Conservation (phyloP, 805 yeast species). For the Kuraishia borneana region DNA sequence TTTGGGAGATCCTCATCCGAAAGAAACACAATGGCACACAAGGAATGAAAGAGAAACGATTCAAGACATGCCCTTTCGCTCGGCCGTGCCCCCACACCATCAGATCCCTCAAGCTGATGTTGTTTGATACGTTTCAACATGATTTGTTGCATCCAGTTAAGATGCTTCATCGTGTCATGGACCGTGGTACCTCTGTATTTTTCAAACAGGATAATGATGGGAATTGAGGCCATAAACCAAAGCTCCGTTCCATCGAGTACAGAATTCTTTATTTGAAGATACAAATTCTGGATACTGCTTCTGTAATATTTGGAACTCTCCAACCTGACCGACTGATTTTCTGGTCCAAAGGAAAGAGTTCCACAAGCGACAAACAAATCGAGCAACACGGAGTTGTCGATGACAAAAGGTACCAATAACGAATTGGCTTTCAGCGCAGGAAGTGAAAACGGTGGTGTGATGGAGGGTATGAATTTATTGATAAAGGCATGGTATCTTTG, state of each 20-base stretch:
- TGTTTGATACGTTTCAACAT: neutral
- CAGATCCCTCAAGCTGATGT: neutral
- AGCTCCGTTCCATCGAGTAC: neutral
- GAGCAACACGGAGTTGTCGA: neutral
- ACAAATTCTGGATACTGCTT: neutral
- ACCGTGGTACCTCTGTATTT: neutral
- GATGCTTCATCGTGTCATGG: neutral
- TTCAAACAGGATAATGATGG: neutral
- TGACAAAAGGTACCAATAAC: neutral
- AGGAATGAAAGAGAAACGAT: neutral
- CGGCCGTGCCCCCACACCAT: neutral
- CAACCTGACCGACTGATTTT: neutral
- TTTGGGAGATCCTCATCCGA: neutral
- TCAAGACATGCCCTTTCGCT: neutral
- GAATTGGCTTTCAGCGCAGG: neutral
- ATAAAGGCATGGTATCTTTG: constrained; percentile 4
- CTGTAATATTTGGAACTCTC: neutral
- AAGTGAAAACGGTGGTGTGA: neutral
- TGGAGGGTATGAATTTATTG: constrained; percentile 4
- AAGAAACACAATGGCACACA: neutral
- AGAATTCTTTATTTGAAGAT: neutral
- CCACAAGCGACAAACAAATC: neutral
- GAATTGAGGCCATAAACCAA: neutral
- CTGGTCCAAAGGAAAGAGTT: neutral
- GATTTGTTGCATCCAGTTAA: neutral